These are phyloP conservation scores for Porogramme epimiltina DNA, from an alignment of 1,284 basidiomycete species.

Conservation along the genomic window DNA sequence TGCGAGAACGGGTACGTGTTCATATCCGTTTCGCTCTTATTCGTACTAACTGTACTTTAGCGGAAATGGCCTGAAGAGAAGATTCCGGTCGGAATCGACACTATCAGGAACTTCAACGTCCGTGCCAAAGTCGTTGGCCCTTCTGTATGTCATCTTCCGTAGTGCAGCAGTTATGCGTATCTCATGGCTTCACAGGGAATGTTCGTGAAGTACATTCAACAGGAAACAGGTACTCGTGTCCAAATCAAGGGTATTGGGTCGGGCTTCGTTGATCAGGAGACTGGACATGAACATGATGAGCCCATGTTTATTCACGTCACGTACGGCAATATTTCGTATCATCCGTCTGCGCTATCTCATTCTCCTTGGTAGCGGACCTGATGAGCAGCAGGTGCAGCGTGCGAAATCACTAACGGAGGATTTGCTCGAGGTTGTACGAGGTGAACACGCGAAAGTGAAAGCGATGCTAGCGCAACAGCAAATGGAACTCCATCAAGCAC, in stretches of 20 bases:
- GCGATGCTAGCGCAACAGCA: conserved; percentile 66
- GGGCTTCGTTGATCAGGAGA: conserved; percentile 95
- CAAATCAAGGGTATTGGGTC: conserved; percentile 97
- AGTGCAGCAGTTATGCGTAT: neutral
- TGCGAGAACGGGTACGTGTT: conserved; percentile 55
- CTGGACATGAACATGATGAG: conserved; percentile 87
- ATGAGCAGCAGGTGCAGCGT: conserved; percentile 83
- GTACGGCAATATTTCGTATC: conserved; percentile 42
- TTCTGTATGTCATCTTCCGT: conserved; percentile 49
- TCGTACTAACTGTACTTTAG: conserved; percentile 38
- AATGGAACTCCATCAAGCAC: conserved; percentile 81
- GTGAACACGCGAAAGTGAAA: conserved; percentile 85
- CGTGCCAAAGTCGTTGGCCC: conserved; percentile 98
- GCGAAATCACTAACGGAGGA: conserved; percentile 91
- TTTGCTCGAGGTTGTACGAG: conserved; percentile 81
- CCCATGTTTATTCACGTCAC: conserved; percentile 95
- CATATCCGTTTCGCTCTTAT: neutral
- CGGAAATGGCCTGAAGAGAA: conserved; percentile 98
- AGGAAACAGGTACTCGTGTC: conserved; percentile 95
- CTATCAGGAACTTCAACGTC: conserved; percentile 95
- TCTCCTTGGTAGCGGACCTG: conserved; percentile 84
- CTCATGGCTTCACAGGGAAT: conserved; percentile 63
- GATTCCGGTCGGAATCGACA: conserved; percentile 84
- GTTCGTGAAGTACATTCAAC: conserved; percentile 98
- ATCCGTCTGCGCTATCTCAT: conserved; percentile 1